Evolutionary conservation across 164 flowering plant species (phyloP).

Genomic region (Saururus chinensis): DNA sequence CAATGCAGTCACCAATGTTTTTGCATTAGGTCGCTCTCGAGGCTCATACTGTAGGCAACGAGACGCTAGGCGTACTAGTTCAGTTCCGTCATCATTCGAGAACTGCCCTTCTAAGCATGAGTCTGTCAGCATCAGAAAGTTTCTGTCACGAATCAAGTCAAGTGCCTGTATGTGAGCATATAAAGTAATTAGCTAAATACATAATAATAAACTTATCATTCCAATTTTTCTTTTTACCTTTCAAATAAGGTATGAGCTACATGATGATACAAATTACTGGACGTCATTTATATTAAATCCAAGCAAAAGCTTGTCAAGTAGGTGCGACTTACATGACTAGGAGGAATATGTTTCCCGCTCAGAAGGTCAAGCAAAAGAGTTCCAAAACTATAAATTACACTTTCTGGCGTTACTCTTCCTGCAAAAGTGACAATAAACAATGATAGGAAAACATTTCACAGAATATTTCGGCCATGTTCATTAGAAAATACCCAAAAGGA

Average conservation of each 20-base stretch:
- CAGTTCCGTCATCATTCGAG: conserved; percentile 76
- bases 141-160: conserved; percentile 79
- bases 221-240: neutral
- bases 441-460: neutral
- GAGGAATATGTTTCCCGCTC: conserved; percentile 97
- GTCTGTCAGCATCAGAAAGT: conserved; percentile 79
- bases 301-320: neutral
- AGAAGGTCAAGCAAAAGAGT: conserved; percentile 91
- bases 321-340: conserved; percentile 71
- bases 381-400: conserved; percentile 93
- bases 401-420: conserved; percentile 94
- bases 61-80: conserved; percentile 79
- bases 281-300: neutral
- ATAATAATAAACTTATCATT: neutral
- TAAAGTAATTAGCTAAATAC: conserved; percentile 4
- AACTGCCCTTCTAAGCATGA: conserved; percentile 95
- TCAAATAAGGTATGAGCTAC: neutral
- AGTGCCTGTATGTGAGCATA: conserved; percentile 51
- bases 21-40: conserved; percentile 85
- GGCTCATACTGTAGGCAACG: conserved; percentile 87
- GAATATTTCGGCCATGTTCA: neutral
- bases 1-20: conserved; percentile 60
- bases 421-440: conserved; percentile 5
- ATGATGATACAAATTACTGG: no score
- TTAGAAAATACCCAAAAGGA: no score